Conservation (phyloP, 2,329 filamentous ascomycete genomes). For the Ascochyta clinopodiicola region DNA sequence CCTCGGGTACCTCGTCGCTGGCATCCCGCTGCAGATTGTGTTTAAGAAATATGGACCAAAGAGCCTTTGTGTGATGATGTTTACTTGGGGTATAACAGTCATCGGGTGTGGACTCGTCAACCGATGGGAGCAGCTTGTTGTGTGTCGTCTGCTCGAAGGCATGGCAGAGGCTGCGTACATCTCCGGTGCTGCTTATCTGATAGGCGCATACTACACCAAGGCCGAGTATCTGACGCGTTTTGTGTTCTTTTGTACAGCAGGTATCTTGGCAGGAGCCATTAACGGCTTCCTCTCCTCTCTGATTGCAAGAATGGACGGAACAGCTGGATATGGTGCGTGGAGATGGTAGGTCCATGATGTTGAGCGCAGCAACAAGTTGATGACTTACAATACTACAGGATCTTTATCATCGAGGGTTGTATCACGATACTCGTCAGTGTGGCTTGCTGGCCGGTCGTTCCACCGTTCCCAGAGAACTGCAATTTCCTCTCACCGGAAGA, state of each 20-base stretch:
- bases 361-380: no score
- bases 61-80: slow-evolving; percentile 44
- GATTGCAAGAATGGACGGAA: slow-evolving; percentile 43
- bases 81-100: slow-evolving; percentile 43
- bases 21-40: slow-evolving; percentile 41
- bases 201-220: slow-evolving; percentile 55
- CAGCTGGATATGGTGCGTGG: slow-evolving; percentile 32
- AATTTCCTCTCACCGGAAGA: slow-evolving; percentile 60
- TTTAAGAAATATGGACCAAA: slow-evolving; percentile 46
- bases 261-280: slow-evolving; percentile 62
- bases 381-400: slow-evolving; percentile 37
- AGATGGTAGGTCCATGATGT: slow-evolving; percentile 31
- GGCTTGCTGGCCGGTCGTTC: slow-evolving; percentile 58
- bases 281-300: slow-evolving; percentile 60
- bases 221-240: slow-evolving; percentile 60
- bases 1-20: slow-evolving; percentile 46
- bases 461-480: slow-evolving; percentile 56
- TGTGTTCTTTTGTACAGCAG: slow-evolving; percentile 61
- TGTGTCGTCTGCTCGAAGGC: slow-evolving; percentile 40
- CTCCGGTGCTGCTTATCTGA: slow-evolving; percentile 38
- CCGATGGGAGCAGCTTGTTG: slow-evolving; percentile 35
- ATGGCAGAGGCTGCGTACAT: slow-evolving; percentile 42
- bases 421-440: slow-evolving; percentile 58
- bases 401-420: slow-evolving; percentile 68
- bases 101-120: slow-evolving; percentile 42